Base-by-base conservation (phyloP, 1,284 basidiomycete genomes). In the Omphalotus olearius region DNA sequence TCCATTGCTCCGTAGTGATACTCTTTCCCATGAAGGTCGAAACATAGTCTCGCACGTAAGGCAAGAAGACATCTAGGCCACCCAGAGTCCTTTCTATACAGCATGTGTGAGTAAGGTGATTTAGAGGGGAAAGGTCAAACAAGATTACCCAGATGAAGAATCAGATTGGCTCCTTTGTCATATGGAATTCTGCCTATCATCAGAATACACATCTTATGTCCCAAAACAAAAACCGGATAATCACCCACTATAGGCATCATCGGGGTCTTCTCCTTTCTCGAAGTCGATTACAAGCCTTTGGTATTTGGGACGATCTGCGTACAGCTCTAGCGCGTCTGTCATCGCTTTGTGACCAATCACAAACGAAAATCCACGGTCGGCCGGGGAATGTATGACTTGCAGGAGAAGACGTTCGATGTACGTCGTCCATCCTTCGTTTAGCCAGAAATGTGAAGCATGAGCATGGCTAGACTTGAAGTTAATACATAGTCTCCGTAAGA, bases 381-480 rank as follows among this genome's bases (percentile, higher is more conserved):
- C 83, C 14, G 90, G 81, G 0, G 86, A 81, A 63, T 95, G 84
- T 1, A 96, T 72, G 47, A 77, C 73, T 58, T 87, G 75, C 38
- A 88, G 83, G 35, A 97, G 75, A 7, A 97, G 73, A 18, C 94
- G 83, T 68, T 99, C 96, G 45, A 93, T 86, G 65, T 95, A 98
- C 0, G 92, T 95, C 30, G 94, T 97, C 88, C 91, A 97, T 33
- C 93, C 83, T 69, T 94, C 92, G 66, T 94, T 95, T 45, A 95
- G 80, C 92, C 92, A 96, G 73, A 95, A 95, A 66, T 91, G 88
- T 4, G 77, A 78, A 2, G 84, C 79, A 52, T 88, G 66, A 0
- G 82, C 80, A 53, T 88, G 85, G 0, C 83, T 87, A 9, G 62
- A 17, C 33, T 35, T 39, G 30, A 39, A 14, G 16, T 14, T 33